Base-by-base conservation (phyloP, 2,329 filamentous ascomycete species). In the Fusarium mundagurra region DNA sequence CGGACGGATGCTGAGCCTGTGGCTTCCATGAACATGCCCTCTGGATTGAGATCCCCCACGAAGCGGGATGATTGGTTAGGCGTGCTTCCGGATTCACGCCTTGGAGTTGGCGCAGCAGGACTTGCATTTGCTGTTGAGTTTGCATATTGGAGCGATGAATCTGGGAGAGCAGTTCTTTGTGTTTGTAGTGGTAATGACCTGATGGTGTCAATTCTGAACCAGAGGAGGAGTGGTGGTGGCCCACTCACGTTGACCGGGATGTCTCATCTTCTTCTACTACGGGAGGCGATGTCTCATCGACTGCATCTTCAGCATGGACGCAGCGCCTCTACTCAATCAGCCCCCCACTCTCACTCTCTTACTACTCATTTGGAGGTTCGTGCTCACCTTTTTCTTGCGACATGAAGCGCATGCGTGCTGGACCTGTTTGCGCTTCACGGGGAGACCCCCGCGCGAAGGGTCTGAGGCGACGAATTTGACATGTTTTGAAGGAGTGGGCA, bases 391-490 rank as follows among this genome's bases (percentile, higher is more conserved):
- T 69, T 86, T 86, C 55, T 85, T 86, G 9, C 89, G 86, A 73
- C 89, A 91, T 5, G 83, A 80, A 1, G 84, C 82, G 71, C 89
- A 91, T 9, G 89, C 89, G 36, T 90, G 88, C 65, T 86, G 85
- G 29, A 90, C 88, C 76, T 91, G 89, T 72, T 89, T 89, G 58
- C 89, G 83, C 81, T 91, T 91, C 62, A 89, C 82, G 9, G 88
- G 88, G 66, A 90, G 80, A 24, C 88, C 88, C 53, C 83, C 83
- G 22, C 83, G 79, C 31, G 83, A 83, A 11, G 83, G 83, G 79
- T 90, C 87, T 18, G 88, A 87, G 61, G 85, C 87, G 65, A 91
- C 86, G 78, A 91, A 91, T 76, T 86, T 89, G 80, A 90, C 88
- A 63, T 81, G 77, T 57, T 77, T 78, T 41, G 74, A 73, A 18